Base-by-base conservation (phyloP, 768 basidiomycete species). In the Crassisporium funariophilum region DNA sequence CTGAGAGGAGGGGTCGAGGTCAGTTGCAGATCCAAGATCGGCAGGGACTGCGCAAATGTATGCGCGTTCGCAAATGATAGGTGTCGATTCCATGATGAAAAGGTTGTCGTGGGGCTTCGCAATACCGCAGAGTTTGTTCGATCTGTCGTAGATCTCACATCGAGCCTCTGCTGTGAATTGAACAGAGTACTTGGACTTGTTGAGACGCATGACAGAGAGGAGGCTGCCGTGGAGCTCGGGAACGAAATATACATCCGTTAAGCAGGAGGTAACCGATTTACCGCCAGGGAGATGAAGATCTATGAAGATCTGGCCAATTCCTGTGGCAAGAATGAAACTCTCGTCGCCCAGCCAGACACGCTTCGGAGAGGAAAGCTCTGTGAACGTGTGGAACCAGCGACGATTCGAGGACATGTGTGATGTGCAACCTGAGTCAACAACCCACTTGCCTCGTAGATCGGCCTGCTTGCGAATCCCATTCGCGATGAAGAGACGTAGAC, bases 291-390 rank as follows among this genome's bases (percentile, higher is more conserved):
- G 34, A 5, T 25, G n/a, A 8, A 49, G 21, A 2, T 23, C n/a
- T 25, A 24, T 36, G 29, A 13, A 35, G n/a, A 49, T 21, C 3
- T 36, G 48, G 10, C 48, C 48, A n/a, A 39, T 49, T 6, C 48
- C 48, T 27, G 22, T 41, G 10, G 48, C 48, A 11, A 53, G 44
- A 34, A 56, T 56, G 36, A 35, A 56, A 8, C 23, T 17, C 9
- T 56, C 44, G 19, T 56, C 55, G 8, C 55, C 47, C 5, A 56
- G 47, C 48, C 52, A 56, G 34, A 56, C 54, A 1, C 43, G 39
- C 4, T 36, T 35, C 6, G 54, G 50, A 2, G 38, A n/a, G 1
- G 22, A 3, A 4, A 56, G 49, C 8, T 50, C 27, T 0, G 13
- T n/a, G 25, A 34, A 55, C 10, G 46, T 35, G 20, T 13, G 34